Evolutionary conservation across 805 yeast species (phyloP), one percentile per base, ranked within the genome.

Genomic region (Pichia ethanolica): DNA sequence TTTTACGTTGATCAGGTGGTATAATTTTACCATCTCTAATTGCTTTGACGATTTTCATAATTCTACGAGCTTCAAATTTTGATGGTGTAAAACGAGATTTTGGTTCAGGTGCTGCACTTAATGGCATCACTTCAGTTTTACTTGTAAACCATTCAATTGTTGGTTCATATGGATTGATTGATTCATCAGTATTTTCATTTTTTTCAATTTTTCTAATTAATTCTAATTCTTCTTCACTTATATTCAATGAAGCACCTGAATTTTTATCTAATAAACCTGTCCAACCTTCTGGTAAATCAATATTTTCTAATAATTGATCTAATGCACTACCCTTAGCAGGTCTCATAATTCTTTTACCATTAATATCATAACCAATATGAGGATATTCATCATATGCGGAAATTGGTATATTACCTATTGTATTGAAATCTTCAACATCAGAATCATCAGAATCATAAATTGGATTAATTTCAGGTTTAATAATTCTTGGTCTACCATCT

Each of bases 251-350:
- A 9, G 81, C 67, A 53, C 99, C 99, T 7, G 98, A 89, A 60
- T 82, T 77, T 61, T 87, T 85, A 67, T 93, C 98, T 53, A 91
- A 71, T 53, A 93, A 74, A 43, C 99, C 99, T 13, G 99, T 93
- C 98, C 98, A 93, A 28, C 99, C 99, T 68, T 88, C 95, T 12
- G 99, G 99, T 55, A 93, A 73, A 53, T 93, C 99, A 53, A 93
- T 93, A 33, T 82, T 74, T 62, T 91, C 99, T 56, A 93, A 71
- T 54, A 93, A 75, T 60, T 84, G 86, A 62, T 93, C 98, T 56
- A 93, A 75, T 1, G 98, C 99, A 50, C 95, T 82, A 12, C 97
- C 96, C 60, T 88, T 85, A 9, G 98, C 99, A 11, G 99, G 99
- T 67, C 99, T 81, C 98, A 93, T 91, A 63, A 93, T 90, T 63